Conservation (phyloP, 2,329 filamentous ascomycete species). For the Nothophoma quercina region DNA sequence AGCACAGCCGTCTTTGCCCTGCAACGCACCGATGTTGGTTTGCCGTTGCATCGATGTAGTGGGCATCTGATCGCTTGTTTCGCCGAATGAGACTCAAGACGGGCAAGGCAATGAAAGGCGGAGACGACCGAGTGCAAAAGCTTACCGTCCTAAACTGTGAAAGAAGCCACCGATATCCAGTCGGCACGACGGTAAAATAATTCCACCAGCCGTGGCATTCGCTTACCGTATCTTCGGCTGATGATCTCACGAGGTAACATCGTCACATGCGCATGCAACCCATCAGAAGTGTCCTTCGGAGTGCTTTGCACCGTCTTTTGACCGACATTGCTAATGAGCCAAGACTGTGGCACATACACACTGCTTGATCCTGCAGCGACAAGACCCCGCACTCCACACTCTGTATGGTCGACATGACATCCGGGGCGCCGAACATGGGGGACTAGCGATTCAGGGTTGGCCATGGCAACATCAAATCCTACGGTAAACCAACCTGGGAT, state of each 20-base stretch:
- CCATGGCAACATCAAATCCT: slow-evolving; percentile 4
- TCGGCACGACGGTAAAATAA: slow-evolving; percentile 23
- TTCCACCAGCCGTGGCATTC: slow-evolving; percentile 33
- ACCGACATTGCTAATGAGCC: slow-evolving; percentile 25
- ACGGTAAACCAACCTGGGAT: slow-evolving; percentile 20
- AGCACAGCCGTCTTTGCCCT: slow-evolving; percentile 23
- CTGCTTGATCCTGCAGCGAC: slow-evolving; percentile 25
- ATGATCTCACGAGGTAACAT: slow-evolving; percentile 29
- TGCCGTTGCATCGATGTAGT: slow-evolving; percentile 20
- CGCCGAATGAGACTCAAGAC: slow-evolving; percentile 1
- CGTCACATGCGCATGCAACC: slow-evolving; percentile 26
- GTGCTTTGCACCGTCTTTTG: slow-evolving; percentile 29
- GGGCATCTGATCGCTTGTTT: slow-evolving; percentile 14
- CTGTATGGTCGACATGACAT: slow-evolving; percentile 24
- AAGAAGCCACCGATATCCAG: slow-evolving; percentile 21
- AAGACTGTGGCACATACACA: slow-evolving; percentile 34
- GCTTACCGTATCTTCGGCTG: slow-evolving; percentile 23
- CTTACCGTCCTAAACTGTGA: slow-evolving; percentile 6
- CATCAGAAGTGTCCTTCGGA: slow-evolving; percentile 27
- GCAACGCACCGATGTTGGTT: slow-evolving; percentile 30
- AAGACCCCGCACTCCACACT: slow-evolving; percentile 27
- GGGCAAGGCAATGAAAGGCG: slow-evolving; percentile 6
- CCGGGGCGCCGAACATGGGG: slow-evolving; percentile 16
- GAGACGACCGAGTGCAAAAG: slow-evolving; percentile 11
- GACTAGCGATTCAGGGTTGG: slow-evolving; percentile 22